phyloP scores from a whole-genome alignment of 805 yeast genomes.

The Komagataella mondaviorum region DNA sequence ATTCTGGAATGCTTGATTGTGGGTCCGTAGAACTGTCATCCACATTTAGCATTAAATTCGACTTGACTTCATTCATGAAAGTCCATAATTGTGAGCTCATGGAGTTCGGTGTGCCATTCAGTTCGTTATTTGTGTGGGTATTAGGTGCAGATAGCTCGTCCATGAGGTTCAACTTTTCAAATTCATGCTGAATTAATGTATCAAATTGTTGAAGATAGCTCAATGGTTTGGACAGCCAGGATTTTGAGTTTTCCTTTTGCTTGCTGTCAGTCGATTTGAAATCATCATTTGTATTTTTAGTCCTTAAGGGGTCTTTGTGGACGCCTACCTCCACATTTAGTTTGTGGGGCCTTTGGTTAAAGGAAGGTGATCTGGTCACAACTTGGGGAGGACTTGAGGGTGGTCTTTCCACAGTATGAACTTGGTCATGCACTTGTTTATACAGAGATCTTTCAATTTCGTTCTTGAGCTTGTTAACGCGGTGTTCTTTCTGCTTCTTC shows the following conservation, averaged over 20 bases:
- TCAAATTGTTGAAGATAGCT: slow-evolving; percentile 56
- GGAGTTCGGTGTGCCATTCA: slow-evolving; percentile 19
- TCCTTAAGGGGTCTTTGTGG: background rate
- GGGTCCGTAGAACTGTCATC: slow-evolving; percentile 1
- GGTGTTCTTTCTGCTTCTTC: slow-evolving; percentile 29
- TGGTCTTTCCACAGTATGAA: background rate
- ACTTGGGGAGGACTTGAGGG: background rate
- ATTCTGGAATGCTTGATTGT: background rate
- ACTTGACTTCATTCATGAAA: slow-evolving; percentile 34
- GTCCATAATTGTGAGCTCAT: slow-evolving; percentile 33
- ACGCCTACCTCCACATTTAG: background rate
- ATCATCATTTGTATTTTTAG: background rate
- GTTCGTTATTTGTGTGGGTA: background rate
- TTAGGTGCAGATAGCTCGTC: background rate
- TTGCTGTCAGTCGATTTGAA: slow-evolving; percentile 1
- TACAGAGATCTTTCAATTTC: slow-evolving; percentile 32
- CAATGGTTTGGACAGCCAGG: slow-evolving; percentile 35
- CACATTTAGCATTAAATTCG: slow-evolving; percentile 10
- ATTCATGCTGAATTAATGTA: slow-evolving; percentile 48
- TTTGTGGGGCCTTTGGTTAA: background rate
- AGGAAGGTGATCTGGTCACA: background rate
- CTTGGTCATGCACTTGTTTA: slow-evolving; percentile 19
- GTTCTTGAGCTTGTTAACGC: slow-evolving; percentile 35
- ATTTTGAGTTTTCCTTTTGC: slow-evolving; percentile 12
- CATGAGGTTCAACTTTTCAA: slow-evolving; percentile 34